Percentiles rank a stretch among this genome's conserved stretches.
phyloP scores from a whole-genome alignment of 495 filamentous ascomycete species.

The Jackrogersella minutella region DNA sequence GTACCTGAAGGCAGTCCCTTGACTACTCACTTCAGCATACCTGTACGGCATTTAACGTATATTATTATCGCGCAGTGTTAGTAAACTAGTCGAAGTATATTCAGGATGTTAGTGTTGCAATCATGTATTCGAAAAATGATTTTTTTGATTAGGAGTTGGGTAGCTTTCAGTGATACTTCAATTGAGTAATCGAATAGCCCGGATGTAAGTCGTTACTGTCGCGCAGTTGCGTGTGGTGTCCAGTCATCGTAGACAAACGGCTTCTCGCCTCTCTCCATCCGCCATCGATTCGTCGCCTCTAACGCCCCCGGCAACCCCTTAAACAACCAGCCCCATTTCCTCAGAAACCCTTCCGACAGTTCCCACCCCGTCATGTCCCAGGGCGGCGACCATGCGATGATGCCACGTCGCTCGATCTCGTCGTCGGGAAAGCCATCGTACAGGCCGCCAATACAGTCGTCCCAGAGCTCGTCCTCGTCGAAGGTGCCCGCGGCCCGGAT shows the following conservation, averaged over 20 bases:
- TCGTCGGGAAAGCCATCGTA: conserved; percentile 52
- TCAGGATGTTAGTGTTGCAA: too few species aligned
- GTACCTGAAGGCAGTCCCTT: too few species aligned
- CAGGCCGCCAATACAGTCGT: conserved; percentile 50
- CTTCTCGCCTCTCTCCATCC: conserved; percentile 50
- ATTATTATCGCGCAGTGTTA: too few species aligned
- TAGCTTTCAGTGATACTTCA: too few species aligned
- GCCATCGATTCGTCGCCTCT: conserved; percentile 55
- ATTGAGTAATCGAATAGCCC: too few species aligned
- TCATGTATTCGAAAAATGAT: too few species aligned
- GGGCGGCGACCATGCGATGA: conserved; percentile 52
- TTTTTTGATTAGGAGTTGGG: too few species aligned
- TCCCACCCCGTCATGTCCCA: conserved; percentile 56
- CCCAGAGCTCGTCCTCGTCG: conserved; percentile 54
- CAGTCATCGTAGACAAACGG: conserved; percentile 35
- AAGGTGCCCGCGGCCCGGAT: conserved; percentile 49
- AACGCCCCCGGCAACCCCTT: conserved; percentile 45
- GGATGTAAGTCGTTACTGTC: too few species aligned
- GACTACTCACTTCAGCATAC: too few species aligned
- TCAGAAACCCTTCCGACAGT: conserved; percentile 56
- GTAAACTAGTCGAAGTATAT: too few species aligned
- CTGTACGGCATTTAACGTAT: too few species aligned
- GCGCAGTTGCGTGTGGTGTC: neutral
- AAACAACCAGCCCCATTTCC: conserved; percentile 55
- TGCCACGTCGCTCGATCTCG: conserved; percentile 48